Evolutionary conservation across 495 filamentous ascomycete species (phyloP), one percentile per base, ranked within the genome.

Genomic region (Pyrenopolyporus hunteri): DNA sequence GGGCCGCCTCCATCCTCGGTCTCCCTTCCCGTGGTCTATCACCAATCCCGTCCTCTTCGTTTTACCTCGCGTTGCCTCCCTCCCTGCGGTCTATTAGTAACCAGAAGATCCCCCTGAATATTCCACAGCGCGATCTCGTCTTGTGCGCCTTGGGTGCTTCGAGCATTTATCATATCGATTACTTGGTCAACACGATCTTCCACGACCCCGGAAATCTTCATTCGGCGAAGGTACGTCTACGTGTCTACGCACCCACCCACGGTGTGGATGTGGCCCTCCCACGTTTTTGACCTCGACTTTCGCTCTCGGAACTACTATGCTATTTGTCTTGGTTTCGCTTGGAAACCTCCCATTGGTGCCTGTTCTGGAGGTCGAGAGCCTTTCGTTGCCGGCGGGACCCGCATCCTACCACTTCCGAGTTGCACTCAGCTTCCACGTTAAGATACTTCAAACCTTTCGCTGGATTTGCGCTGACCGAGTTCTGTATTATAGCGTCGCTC

Each of bases 161-260:
- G 43, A 39, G 25, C 39, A 11, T 33, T 25, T n/a, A 23, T 59
- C 47, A 8, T 13, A 37, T 45, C 25, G 31, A 20, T 36, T 29
- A 53, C 32, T 42, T 33, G 25, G 8, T 4, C 56, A 54, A 19
- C 28, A 43, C 16, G 31, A 10, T 40, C 17, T 35, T 33, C 20
- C 39, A 13, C 28, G 1, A 23, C 23, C 26, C n/a, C 32, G 16
- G 43, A 25, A 40, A 46, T 20, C 20, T 13, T 5, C 28, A 51
- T 29, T 23, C 29, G 17, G 22, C 32, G 35, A 55, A 63, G 52
- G 59, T 63, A 63, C 10, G 59, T 62, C 16, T 52, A 28, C 26
- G 14, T 48, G 48, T 40, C 20, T 46, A 36, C 46, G 3, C 26
- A 13, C 13, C 20, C 39, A 36, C 46, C 1, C 26, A 13, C 13